Conservation (phyloP, 164 flowering plant genomes). For the Liriodendron chinense region DNA sequence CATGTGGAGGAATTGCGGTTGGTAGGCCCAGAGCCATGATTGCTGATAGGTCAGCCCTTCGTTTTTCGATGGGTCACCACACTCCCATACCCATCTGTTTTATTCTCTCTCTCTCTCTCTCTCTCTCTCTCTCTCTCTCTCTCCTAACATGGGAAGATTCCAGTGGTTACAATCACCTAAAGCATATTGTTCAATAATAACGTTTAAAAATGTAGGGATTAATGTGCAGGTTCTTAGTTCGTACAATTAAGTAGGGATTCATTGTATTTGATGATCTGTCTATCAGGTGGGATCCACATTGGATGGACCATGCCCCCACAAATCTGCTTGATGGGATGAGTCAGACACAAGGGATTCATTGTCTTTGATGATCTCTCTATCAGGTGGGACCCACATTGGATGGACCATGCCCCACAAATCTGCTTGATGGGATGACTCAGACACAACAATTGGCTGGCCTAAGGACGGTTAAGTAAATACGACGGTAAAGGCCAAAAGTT, state of each 20-base stretch:
- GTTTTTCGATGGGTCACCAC: constrained; percentile 1
- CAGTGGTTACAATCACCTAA: background rate
- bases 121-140: constrained; percentile 8
- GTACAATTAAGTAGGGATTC: background rate
- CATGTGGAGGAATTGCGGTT: constrained; percentile 25
- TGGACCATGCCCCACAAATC: too few species aligned
- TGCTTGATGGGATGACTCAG: background rate
- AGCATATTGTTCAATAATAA: background rate
- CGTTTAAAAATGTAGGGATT: background rate
- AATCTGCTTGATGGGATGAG: too few species aligned
- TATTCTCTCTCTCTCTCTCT: constrained; percentile 1
- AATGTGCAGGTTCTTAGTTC: background rate
- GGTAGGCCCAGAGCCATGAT: constrained; percentile 21
- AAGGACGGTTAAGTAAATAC: background rate
- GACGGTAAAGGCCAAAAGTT: too few species aligned
- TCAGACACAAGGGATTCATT: background rate
- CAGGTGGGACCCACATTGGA: background rate
- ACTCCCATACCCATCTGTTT: background rate
- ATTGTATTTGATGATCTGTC: background rate
- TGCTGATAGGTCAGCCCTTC: constrained; percentile 8
- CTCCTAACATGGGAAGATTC: constrained; percentile 46
- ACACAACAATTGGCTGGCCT: background rate
- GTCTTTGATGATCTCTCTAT: background rate
- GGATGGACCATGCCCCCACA: too few species aligned
- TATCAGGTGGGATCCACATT: background rate